Evolutionary conservation across 257 asterid species (phyloP), one percentile per base, ranked within the genome.

Genomic region (Plantago major): DNA sequence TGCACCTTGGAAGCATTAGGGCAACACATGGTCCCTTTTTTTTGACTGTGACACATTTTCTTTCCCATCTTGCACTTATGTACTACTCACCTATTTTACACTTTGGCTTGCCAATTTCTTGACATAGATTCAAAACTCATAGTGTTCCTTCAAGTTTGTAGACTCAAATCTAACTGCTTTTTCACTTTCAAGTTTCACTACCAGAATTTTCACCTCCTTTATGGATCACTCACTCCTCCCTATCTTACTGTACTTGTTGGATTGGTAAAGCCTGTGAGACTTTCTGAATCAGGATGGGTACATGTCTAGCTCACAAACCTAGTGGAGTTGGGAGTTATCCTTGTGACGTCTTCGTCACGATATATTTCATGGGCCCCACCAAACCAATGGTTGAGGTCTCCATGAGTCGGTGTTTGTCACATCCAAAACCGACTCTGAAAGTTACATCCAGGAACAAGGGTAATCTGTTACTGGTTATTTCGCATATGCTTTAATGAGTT

Each of bases 21-120:
- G 17, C 8, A 45, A 62, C 65, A 62, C 65, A 71, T 72, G 81
- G 78, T 57, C 81, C 26, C 82, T 67, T 59, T 57, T 59, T 57
- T 67, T 58, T 55, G 66, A 73, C 55, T 28, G 55, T 71, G 76
- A 71, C 82, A 69, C 55, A 57, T 64, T 46, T 48, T 47, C 68
- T 9, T 53, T 48, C 13, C 37, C 12, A 52, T 53, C 42, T 53
- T 53, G n/a, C 45, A 61, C 59, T 59, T 26, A 52, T 46, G 3
- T 38, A 48, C 59, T 33, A 55, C 61, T 67, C 74, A 70, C 54
- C 42, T 71, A 48, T 73, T 69, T 64, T 30, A 46, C 26, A 42
- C 19, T 55, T 66, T 33, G 30, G 57, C 26, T 62, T 16, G 58
- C 62, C 38, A 69, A 49, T 63, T 55, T 71, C 68, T 67, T 49